These are phyloP conservation scores for Exobasidium rhododendri DNA, from an alignment of 1,284 basidiomycete species.

Conservation along the genomic window DNA sequence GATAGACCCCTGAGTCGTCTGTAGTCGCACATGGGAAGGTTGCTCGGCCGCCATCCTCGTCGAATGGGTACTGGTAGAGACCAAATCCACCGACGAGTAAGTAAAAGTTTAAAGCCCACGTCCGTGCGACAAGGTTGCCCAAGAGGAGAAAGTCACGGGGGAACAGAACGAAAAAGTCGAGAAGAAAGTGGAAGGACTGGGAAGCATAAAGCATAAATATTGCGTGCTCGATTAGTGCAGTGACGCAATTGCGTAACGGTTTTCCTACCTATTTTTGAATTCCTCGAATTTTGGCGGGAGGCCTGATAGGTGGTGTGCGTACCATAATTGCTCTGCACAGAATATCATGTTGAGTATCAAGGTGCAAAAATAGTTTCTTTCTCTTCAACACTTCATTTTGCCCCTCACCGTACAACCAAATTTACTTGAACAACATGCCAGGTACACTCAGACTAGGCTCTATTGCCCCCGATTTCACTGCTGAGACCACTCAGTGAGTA, in stretches of 20 bases:
- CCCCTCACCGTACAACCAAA: neutral
- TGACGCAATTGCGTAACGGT: neutral
- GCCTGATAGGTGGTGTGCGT: no score
- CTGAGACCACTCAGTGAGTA: conserved; percentile 50
- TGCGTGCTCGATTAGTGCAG: neutral
- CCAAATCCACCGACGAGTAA: neutral
- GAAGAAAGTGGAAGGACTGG: neutral
- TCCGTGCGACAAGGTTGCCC: neutral
- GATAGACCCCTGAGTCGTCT: conserved; percentile 47
- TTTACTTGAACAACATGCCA: conserved; percentile 1
- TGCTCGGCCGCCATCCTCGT: neutral
- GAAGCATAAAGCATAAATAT: neutral
- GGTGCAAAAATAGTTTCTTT: no score
- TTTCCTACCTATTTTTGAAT: no score
- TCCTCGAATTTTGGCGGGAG: no score
- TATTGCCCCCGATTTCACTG: conserved; percentile 51
- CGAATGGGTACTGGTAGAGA: neutral
- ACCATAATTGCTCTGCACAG: no score
- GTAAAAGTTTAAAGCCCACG: neutral
- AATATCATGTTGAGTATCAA: no score
- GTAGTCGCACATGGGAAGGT: conserved; percentile 29
- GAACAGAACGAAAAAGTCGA: neutral
- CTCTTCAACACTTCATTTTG: neutral
- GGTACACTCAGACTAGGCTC: conserved; percentile 46
- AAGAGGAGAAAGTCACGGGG: neutral